Conservation (phyloP, 352 stramenopile species). For the Globisporangium megalacanthum region DNA sequence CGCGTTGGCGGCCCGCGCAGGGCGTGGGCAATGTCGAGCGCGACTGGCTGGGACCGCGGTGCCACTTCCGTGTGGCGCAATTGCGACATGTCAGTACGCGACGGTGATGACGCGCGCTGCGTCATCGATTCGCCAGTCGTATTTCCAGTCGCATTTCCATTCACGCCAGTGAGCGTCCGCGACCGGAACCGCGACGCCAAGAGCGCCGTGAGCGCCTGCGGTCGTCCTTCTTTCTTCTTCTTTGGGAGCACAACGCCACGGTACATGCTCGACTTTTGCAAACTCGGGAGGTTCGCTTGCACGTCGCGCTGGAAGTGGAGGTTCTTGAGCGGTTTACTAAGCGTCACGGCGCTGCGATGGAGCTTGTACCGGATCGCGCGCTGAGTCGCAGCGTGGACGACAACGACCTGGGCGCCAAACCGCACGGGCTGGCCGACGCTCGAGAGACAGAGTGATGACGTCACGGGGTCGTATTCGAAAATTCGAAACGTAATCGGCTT, state of each 20-base stretch:
- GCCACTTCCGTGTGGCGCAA: constrained; percentile 13
- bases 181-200: constrained; percentile 11
- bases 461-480: constrained; percentile 56
- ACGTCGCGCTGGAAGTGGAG: constrained; percentile 59
- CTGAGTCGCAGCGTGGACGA: constrained; percentile 58
- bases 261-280: constrained; percentile 37
- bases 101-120: neutral
- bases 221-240: constrained; percentile 6
- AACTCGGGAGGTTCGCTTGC: constrained; percentile 33
- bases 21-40: constrained; percentile 10
- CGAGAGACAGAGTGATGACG: constrained; percentile 40
- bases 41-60: constrained; percentile 9
- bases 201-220: constrained; percentile 8
- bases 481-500: constrained; percentile 61
- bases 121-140: neutral
- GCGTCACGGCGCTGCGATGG: constrained; percentile 56
- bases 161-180: constrained; percentile 1
- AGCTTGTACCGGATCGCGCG: constrained; percentile 58
- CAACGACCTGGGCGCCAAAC: constrained; percentile 44
- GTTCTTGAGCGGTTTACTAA: constrained; percentile 62
- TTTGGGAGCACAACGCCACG: constrained; percentile 5
- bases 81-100: neutral
- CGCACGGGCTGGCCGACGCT: constrained; percentile 52
- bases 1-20: neutral
- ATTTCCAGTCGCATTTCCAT: neutral